A percentile compares a stretch with the other conserved stretches of the same genome.
phyloP scores from a whole-genome alignment of 1,284 basidiomycete genomes.

The Singerocomus inundabilis region DNA sequence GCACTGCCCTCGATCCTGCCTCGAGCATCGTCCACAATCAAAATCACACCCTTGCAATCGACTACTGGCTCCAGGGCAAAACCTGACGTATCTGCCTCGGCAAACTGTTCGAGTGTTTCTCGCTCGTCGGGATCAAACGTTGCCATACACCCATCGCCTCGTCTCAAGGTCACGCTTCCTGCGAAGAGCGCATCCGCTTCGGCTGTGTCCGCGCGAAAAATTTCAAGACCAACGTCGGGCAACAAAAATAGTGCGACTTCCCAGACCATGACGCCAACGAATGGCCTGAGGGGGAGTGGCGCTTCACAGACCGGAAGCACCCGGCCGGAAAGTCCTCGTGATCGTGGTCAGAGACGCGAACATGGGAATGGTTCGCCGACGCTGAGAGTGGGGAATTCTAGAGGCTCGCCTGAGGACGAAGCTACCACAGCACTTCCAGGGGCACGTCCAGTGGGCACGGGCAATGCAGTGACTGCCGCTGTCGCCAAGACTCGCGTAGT shows the following conservation, averaged over 20 bases:
- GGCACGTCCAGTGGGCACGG: neutral
- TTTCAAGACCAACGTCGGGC: neutral
- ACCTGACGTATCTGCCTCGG: neutral
- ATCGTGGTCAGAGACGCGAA: neutral
- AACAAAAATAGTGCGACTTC: neutral
- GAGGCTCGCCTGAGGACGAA: neutral
- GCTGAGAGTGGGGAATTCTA: neutral
- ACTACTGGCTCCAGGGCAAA: neutral
- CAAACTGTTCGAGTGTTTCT: neutral
- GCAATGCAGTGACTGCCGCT: neutral
- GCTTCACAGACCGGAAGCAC: neutral
- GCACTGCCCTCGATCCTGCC: slow-evolving; percentile 1
- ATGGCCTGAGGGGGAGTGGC: neutral
- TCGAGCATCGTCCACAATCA: neutral
- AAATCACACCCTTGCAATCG: neutral
- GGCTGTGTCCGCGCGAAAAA: neutral
- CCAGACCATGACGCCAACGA: neutral
- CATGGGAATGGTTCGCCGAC: neutral
- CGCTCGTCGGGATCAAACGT: neutral
- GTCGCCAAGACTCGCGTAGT: neutral
- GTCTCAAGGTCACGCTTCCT: slow-evolving; percentile 5
- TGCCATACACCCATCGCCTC: neutral
- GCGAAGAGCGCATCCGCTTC: neutral
- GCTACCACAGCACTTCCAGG: too few species aligned
- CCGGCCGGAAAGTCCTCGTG: neutral